Evolutionary conservation across 306 rosid genomes (phyloP), one percentile per base, ranked within the genome.

Genomic region (Rosa rugosa): DNA sequence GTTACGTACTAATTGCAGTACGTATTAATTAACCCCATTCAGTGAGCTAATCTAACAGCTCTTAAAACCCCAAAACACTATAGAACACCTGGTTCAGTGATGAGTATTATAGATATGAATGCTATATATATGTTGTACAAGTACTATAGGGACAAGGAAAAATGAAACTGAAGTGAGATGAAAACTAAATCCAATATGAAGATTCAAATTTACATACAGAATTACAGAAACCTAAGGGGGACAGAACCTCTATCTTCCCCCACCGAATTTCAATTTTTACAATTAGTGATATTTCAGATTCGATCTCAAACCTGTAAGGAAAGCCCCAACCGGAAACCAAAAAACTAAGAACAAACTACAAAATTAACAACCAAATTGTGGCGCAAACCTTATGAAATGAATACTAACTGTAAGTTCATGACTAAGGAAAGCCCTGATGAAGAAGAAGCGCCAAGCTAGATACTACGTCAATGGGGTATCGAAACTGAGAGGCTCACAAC

Each of bases 181-280:
- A 81, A 83, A 77, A 54, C 78, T 82, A 77, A 71, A 77, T 54
- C 51, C 64, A 73, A 49, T 75, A 75, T 25, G 27, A 75, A 77
- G 72, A 85, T 81, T 78, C 87, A 87, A 79, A 87, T 90, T 85
- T 90, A 92, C 97, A 81, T 45, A 79, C 80, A 85, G 74, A 84
- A 84, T 79, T 80, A 87, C 89, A 82, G 86, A 84, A 83, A 79
- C 79, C 79, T 63, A 72, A 38, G 77, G 80, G 71, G 81, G 80
- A 79, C 75, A 83, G 77, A 78, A 68, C 79, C 76, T 71, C 76
- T 71, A 67, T 84, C 75, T 40, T 63, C 80, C 85, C 68, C 86
- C 84, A 50, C 27, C 7, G 77, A 51, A 50, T 59, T 82, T 76
- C 83, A 84, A 80, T 74, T 46, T 78, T 78, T 78, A 88, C 93